Base-by-base conservation (phyloP, 495 filamentous ascomycete genomes). In the Cladorrhinum samala region DNA sequence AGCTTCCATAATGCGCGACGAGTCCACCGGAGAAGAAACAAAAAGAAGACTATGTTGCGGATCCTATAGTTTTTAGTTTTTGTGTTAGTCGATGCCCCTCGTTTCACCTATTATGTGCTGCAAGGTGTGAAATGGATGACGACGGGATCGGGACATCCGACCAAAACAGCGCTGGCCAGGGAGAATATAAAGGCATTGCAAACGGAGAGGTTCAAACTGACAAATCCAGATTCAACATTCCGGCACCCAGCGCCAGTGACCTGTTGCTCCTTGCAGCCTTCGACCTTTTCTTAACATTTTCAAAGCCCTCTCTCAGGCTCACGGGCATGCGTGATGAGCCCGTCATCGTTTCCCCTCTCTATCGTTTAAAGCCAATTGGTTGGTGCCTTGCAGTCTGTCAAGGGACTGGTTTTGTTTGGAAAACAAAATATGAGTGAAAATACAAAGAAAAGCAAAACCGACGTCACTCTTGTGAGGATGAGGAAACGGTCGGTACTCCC, bases 11-110 rank as follows among this genome's bases (percentile, higher is more conserved):
- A 82, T 27, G 78, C 79, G 67, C 87, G 91, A 56, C 90, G 86
- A 11, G 84, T 83, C 77, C 90, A 91, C 59, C 92, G 83, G 33
- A 97, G 74, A 38, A 97, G 67, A 73, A 97, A 96, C 53, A 93
- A 80, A 64, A 90, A 77, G 69, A 99, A 96, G 40, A 97, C 69
- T 40, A 96, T 77, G 65, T 96, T 96, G 38, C 87, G 87, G 50
- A 96, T 57, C 41, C 91, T 93, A 5, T 30, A 30, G 18, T 9
- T 14, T 37, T 41, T 18, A 40, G 24, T 57, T 45, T 23, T 43
- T 44, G 45, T 46, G 20, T 19, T n/a, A 40, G 36, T 53, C 16
- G 14, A n/a, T n/a, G n/a, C n/a, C 16, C 8, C 17, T 48, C 27
- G 14, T 16, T 25, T 27, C 20, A 47, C 21, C 2, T n/a, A 16